Conservation (phyloP, 352 stramenopile genomes). For the Globisporangium emineosum region DNA sequence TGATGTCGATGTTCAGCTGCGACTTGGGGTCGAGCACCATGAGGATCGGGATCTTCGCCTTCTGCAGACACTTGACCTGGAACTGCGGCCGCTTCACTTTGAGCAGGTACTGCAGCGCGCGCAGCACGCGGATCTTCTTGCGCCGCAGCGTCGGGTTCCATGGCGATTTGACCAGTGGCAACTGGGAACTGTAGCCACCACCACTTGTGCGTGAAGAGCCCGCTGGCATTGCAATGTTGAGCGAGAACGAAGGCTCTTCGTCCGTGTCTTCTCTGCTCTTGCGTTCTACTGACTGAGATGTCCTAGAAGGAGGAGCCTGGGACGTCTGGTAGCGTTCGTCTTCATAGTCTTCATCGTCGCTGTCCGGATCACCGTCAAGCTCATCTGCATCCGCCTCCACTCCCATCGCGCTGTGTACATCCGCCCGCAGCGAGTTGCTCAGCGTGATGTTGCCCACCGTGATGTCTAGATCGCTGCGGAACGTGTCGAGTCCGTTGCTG, state of each 20-base stretch:
- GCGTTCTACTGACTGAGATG: neutral
- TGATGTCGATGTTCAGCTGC: conserved; percentile 57
- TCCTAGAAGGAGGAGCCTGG: neutral
- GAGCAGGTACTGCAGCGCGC: conserved; percentile 54
- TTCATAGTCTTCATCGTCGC: conserved; percentile 18
- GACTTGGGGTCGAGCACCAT: conserved; percentile 56
- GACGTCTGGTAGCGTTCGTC: conserved; percentile 8
- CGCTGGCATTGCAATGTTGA: conserved; percentile 49
- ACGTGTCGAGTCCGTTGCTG: conserved; percentile 65
- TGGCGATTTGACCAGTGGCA: conserved; percentile 39
- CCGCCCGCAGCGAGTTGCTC: conserved; percentile 18
- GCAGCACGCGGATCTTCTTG: conserved; percentile 50
- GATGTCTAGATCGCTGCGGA: conserved; percentile 74
- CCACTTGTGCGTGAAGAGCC: conserved; percentile 3
- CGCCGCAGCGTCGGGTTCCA: conserved; percentile 68
- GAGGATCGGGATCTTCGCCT: conserved; percentile 75
- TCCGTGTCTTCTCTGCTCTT: conserved; percentile 15
- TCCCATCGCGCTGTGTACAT: conserved; percentile 10
- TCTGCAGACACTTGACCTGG: conserved; percentile 61
- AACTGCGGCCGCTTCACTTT: conserved; percentile 44
- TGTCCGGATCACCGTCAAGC: conserved; percentile 7
- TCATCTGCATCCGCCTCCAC: conserved; percentile 1
- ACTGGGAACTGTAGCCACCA: neutral
- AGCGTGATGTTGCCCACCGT: conserved; percentile 55
- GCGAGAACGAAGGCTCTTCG: conserved; percentile 52